Evolutionary conservation across 768 basidiomycete species (phyloP).

Genomic region (Lepiota brunneoincarnata): DNA sequence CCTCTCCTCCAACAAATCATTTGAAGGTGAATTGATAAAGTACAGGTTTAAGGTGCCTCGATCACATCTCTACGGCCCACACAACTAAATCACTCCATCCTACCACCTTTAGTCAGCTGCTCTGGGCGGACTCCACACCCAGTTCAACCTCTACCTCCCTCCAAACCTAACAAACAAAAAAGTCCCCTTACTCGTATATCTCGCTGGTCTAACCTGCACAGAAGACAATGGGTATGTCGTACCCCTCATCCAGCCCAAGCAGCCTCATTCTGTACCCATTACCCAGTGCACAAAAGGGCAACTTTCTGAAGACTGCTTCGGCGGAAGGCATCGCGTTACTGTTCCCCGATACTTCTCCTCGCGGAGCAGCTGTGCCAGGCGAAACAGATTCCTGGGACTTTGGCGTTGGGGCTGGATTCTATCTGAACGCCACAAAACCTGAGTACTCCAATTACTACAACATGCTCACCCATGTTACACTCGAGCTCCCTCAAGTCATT

Average conservation of each 20-base stretch:
- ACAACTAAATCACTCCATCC: neutral
- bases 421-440: slow-evolving; percentile 83
- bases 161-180: slow-evolving; percentile 46
- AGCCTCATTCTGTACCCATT: neutral
- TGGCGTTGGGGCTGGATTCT: slow-evolving; percentile 95
- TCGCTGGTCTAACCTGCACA: slow-evolving; percentile 86
- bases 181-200: slow-evolving; percentile 74
- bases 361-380: slow-evolving; percentile 83
- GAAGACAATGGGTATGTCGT: slow-evolving; percentile 84
- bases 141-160: slow-evolving; percentile 91
- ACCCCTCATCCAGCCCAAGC: neutral
- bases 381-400: slow-evolving; percentile 88
- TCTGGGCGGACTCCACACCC: slow-evolving; percentile 65
- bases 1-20: slow-evolving; percentile 75
- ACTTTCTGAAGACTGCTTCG: slow-evolving; percentile 83
- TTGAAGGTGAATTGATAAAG: slow-evolving; percentile 78
- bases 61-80: neutral
- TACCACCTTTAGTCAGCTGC: slow-evolving; percentile 53
- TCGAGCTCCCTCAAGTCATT: slow-evolving; percentile 82
- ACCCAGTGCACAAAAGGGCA: slow-evolving; percentile 88
- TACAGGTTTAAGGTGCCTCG: slow-evolving; percentile 73
- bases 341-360: slow-evolving; percentile 94
- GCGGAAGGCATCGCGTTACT: slow-evolving; percentile 86
- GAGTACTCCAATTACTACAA: slow-evolving; percentile 76
- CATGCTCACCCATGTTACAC: slow-evolving; percentile 83